These are phyloP conservation scores for Nelumbo lutea DNA, from an alignment of 164 flowering plant genomes.

Conservation along the genomic window DNA sequence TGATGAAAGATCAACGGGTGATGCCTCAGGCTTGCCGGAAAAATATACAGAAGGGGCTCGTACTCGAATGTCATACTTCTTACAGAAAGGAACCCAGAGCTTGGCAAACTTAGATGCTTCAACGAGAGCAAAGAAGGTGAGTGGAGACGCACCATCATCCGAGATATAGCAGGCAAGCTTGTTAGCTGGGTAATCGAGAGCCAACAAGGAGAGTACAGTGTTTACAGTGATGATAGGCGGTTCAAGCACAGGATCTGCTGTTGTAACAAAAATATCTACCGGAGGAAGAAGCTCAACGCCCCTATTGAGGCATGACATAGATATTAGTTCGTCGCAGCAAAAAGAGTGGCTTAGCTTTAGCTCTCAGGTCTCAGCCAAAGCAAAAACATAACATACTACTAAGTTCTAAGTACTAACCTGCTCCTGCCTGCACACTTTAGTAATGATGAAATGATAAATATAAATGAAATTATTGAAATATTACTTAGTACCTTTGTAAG, in stretches of 20 bases:
- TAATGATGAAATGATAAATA: not conserved
- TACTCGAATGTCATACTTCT: constrained; percentile 36
- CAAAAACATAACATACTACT: too few species aligned
- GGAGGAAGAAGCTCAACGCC: constrained; percentile 40
- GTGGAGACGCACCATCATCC: constrained; percentile 57
- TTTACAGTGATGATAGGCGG: constrained; percentile 58
- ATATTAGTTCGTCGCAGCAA: not conserved
- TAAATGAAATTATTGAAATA: too few species aligned
- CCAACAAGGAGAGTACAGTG: constrained; percentile 59
- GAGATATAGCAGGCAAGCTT: constrained; percentile 68
- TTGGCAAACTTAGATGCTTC: constrained; percentile 48
- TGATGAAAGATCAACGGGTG: not conserved
- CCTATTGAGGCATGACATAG: constrained; percentile 3
- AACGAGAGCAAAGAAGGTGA: constrained; percentile 45
- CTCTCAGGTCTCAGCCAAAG: too few species aligned
- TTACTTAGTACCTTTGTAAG: constrained; percentile 22
- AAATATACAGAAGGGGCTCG: constrained; percentile 65
- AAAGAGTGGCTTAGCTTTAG: too few species aligned
- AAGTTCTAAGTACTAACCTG: too few species aligned
- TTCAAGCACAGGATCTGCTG: constrained; percentile 57
- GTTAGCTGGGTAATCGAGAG: constrained; percentile 59
- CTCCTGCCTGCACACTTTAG: not conserved
- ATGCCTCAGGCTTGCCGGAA: not conserved
- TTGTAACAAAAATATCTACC: constrained; percentile 68
- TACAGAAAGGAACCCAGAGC: constrained; percentile 69